phyloP scores from a whole-genome alignment of 2,329 filamentous ascomycete genomes.

The Aspergillus brunneoviolaceus region DNA sequence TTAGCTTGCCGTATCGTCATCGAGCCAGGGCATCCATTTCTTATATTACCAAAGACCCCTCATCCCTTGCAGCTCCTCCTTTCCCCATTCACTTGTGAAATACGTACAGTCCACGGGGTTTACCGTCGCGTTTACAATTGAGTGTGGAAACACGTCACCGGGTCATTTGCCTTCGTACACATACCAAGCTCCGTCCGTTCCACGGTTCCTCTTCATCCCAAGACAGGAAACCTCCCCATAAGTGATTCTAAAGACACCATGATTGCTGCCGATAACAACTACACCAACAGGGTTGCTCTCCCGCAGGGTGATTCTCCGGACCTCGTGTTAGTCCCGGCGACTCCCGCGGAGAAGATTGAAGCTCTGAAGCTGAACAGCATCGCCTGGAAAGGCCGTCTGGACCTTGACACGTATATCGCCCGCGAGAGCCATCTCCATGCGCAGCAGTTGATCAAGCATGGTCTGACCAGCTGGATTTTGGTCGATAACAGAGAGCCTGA shows the following conservation, averaged over 20 bases:
- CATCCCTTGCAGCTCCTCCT: neutral
- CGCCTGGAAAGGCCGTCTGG: conserved; percentile 59
- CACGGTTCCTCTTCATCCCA: neutral
- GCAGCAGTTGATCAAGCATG: conserved; percentile 55
- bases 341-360: conserved; percentile 52
- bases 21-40: neutral
- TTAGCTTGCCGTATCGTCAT: neutral
- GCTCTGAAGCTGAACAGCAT: conserved; percentile 55
- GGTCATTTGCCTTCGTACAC: neutral
- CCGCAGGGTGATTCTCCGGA: conserved; percentile 52
- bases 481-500: conserved; percentile 47
- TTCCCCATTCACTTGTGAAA: neutral
- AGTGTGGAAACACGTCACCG: neutral
- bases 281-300: conserved; percentile 29
- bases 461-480: conserved; percentile 61
- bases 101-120: neutral
- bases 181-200: neutral
- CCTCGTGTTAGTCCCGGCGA: conserved; percentile 56
- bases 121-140: neutral
- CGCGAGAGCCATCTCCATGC: conserved; percentile 55
- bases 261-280: conserved; percentile 36
- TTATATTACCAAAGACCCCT: neutral
- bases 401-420: conserved; percentile 55
- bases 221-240: neutral
- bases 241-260: conserved; percentile 23